Percentiles rank a stretch among this genome's conserved stretches.
These are phyloP conservation scores for Euryodendron excelsum DNA, from an alignment of 148 eudicot genomes.

Conservation along the genomic window DNA sequence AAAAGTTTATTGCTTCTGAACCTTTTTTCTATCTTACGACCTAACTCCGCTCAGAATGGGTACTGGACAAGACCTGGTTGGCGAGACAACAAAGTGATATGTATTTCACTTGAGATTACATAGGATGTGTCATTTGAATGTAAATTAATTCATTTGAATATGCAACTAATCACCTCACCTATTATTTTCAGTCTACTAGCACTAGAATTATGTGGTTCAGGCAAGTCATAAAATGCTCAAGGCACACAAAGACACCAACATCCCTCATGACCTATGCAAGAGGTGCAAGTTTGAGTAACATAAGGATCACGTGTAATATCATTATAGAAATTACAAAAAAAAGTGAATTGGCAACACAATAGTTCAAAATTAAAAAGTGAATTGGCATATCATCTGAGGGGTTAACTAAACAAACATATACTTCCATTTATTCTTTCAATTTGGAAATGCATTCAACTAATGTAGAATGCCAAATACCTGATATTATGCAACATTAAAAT, in stretches of 20 bases:
- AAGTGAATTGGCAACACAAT: background rate
- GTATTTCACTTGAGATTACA: background rate
- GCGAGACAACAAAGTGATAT: too few relatives aligned
- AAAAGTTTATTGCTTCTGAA: background rate
- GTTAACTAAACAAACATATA: background rate
- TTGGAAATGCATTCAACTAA: background rate
- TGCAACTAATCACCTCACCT: background rate
- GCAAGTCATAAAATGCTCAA: background rate
- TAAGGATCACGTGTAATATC: background rate
- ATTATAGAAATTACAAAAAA: background rate
- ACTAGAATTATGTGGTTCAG: background rate
- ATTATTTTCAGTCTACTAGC: background rate
- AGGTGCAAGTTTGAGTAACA: background rate
- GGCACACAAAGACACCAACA: background rate
- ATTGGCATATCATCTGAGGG: background rate
- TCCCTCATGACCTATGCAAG: background rate
- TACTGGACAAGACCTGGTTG: too few relatives aligned
- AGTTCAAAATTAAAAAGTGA: background rate
- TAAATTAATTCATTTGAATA: background rate
- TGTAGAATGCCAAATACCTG: background rate
- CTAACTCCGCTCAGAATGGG: too few relatives aligned
- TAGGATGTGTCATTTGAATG: background rate
- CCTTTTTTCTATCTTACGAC: too few relatives aligned
- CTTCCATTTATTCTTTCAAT: background rate
- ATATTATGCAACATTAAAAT: background rate